A percentile compares a stretch with the other conserved stretches of the same genome.
phyloP scores from a whole-genome alignment of 768 basidiomycete genomes.

The Auricularia sp. region DNA sequence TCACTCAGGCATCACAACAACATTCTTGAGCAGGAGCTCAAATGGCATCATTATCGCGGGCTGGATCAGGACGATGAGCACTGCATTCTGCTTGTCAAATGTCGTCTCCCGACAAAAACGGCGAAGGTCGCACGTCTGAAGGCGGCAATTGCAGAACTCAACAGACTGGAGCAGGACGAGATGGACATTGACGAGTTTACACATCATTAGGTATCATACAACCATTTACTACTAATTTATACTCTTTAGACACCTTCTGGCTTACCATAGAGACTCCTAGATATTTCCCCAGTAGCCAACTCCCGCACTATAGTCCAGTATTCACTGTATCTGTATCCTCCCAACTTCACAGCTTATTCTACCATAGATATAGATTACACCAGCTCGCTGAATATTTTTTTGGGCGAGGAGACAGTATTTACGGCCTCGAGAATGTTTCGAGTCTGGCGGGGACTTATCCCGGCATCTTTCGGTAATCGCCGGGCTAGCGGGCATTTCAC shows the following conservation, averaged over 20 bases:
- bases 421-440: not conserved
- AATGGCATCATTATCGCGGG: not conserved
- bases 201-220: not conserved
- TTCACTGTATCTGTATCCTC: not conserved
- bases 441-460: not conserved
- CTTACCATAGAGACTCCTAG: not conserved
- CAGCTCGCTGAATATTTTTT: not conserved
- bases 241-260: not conserved
- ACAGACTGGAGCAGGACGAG: not conserved
- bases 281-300: not conserved
- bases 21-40: not conserved
- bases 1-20: conserved; percentile 7
- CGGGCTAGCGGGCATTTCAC: no score
- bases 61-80: not conserved
- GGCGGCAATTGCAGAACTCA: not conserved
- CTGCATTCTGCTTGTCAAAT: not conserved
- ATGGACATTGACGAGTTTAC: not conserved
- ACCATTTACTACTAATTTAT: not conserved
- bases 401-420: not conserved
- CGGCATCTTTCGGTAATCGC: not conserved
- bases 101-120: not conserved
- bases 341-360: not conserved
- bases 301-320: not conserved
- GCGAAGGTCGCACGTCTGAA: not conserved
- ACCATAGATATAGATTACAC: not conserved